These are phyloP conservation scores for Circinella minor DNA, from an alignment of 371 early-diverging fungal genomes.

Conservation along the genomic window DNA sequence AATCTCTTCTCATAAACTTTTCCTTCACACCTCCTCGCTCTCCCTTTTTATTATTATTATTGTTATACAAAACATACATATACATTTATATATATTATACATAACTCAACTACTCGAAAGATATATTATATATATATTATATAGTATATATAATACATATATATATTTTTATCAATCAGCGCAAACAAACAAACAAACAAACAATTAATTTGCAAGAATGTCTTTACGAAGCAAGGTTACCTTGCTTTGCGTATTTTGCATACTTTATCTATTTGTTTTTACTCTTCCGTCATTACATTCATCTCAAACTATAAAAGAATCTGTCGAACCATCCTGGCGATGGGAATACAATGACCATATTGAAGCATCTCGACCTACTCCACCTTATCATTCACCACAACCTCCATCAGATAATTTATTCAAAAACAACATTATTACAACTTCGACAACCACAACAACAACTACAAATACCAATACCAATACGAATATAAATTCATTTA, in stretches of 20 bases:
- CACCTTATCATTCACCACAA: conserved; percentile 9
- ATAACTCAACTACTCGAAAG: no score
- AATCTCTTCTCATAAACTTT: no score
- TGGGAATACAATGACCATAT: conserved; percentile 14
- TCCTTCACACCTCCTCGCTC: no score
- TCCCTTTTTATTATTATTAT: no score
- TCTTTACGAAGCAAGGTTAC: conserved; percentile 29
- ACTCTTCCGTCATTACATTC: conserved; percentile 17
- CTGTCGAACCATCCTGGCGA: conserved; percentile 18
- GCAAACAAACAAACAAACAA: not conserved
- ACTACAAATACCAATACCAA: not conserved
- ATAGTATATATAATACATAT: no score
- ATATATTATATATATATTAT: no score
- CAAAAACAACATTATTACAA: conserved; percentile 6
- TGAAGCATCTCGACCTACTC: conserved; percentile 2
- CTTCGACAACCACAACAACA: not conserved
- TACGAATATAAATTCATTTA: not conserved
- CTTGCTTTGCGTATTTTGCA: conserved; percentile 23
- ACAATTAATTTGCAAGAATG: conserved; percentile 10
- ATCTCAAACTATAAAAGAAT: conserved; percentile 11
- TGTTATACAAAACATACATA: no score
- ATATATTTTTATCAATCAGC: no score
- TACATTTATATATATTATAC: no score
- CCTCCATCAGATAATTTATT: conserved; percentile 12
- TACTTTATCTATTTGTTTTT: conserved; percentile 22